Percentiles rank a stretch among this genome's conserved stretches.
phyloP scores from a whole-genome alignment of 2,329 filamentous ascomycete species.

The Xylariaceae sp. region DNA sequence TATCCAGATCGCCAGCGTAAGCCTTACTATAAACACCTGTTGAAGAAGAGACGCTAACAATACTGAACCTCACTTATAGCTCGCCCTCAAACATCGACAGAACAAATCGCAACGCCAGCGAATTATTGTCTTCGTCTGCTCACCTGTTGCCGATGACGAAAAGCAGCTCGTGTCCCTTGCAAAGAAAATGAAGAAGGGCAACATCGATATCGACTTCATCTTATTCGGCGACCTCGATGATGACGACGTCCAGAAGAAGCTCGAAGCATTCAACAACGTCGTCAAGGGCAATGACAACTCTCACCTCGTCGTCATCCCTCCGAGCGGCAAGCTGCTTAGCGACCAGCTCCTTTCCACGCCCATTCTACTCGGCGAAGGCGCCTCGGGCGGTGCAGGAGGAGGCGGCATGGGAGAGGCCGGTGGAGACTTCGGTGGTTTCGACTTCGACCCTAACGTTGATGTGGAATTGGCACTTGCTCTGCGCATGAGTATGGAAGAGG shows the following conservation, averaged over 20 bases:
- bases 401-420: slow-evolving; percentile 55
- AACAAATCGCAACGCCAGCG: slow-evolving; percentile 96
- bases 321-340: slow-evolving; percentile 85
- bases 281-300: slow-evolving; percentile 91
- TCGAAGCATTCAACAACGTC: slow-evolving; percentile 87
- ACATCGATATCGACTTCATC: slow-evolving; percentile 89
- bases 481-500: slow-evolving; percentile 97
- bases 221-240: slow-evolving; percentile 92
- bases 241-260: slow-evolving; percentile 84
- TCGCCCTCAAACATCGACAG: slow-evolving; percentile 95
- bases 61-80: slow-evolving; percentile 45
- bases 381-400: slow-evolving; percentile 51
- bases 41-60: slow-evolving; percentile 19
- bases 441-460: slow-evolving; percentile 85
- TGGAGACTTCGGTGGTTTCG: slow-evolving; percentile 72
- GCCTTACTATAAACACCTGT: slow-evolving; percentile 31
- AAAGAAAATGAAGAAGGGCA: slow-evolving; percentile 99
- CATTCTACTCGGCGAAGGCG: slow-evolving; percentile 80
- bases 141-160: slow-evolving; percentile 82
- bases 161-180: slow-evolving; percentile 84
- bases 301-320: slow-evolving; percentile 84
- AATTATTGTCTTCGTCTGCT: slow-evolving; percentile 96
- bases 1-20: slow-evolving; percentile 90
- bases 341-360: slow-evolving; percentile 87
- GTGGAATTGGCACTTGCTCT: slow-evolving; percentile 91